phyloP scores from a whole-genome alignment of 106 monocot species.

The Dendrobium catenatum region DNA sequence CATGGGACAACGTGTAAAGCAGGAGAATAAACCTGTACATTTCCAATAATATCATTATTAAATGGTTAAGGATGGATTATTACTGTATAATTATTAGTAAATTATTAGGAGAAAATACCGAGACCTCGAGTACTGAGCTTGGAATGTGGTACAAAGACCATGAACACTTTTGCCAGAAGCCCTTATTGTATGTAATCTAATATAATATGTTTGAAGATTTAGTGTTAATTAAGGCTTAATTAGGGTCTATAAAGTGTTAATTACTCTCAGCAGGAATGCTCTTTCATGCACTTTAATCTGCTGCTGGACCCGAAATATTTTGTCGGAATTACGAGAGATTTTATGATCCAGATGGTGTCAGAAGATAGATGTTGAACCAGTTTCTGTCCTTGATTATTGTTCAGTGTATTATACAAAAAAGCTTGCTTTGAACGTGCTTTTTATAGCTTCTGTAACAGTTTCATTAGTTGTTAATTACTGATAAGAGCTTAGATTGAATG shows the following conservation, averaged over 20 bases:
- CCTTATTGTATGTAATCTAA: neutral
- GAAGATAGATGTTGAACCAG: neutral
- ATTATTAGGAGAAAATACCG: neutral
- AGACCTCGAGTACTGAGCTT: neutral
- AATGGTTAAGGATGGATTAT: neutral
- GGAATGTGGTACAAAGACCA: neutral
- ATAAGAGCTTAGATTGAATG: no score
- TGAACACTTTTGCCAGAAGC: neutral
- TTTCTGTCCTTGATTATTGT: neutral
- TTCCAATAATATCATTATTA: neutral
- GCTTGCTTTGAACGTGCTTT: no score
- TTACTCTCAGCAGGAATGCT: neutral
- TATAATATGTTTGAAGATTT: neutral
- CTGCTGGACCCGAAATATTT: neutral
- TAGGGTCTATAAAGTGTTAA: neutral
- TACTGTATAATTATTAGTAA: neutral
- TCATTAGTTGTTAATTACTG: no score
- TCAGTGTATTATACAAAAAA: no score
- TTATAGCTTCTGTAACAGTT: no score
- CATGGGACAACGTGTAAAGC: constrained; percentile 2
- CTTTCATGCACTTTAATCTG: neutral
- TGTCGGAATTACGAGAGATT: constrained; percentile 8
- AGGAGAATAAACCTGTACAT: neutral
- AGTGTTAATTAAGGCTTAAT: neutral
- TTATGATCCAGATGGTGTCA: constrained; percentile 5